phyloP scores from a whole-genome alignment of 106 monocot species.

The Xerophyta viscosa region DNA sequence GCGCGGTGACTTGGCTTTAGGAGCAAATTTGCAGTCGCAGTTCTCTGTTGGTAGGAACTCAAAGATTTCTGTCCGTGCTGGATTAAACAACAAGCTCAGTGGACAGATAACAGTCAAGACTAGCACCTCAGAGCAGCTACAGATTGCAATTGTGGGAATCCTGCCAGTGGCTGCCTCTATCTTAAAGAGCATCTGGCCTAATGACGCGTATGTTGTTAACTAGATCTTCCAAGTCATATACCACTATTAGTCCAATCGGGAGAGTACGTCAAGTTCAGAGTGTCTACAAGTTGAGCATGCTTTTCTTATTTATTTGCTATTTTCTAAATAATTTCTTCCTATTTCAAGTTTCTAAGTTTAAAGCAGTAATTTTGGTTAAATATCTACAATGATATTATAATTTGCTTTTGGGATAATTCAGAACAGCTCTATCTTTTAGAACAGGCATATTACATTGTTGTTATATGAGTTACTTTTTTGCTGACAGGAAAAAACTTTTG shows the following conservation, averaged over 20 bases:
- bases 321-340: constrained; percentile 11
- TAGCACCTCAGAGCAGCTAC: constrained; percentile 63
- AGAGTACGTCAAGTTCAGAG: constrained; percentile 8
- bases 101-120: constrained; percentile 79
- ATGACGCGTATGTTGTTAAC: constrained; percentile 23
- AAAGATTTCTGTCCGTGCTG: constrained; percentile 68
- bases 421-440: too few relatives aligned
- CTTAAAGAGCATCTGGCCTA: constrained; percentile 36
- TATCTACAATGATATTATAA: background rate
- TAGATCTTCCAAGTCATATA: constrained; percentile 10
- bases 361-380: background rate
- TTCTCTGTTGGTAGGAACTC: constrained; percentile 53
- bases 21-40: constrained; percentile 88
- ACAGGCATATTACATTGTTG: too few relatives aligned
- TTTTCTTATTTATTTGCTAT: constrained; percentile 9
- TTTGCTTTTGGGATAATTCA: too few relatives aligned
- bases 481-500: too few relatives aligned
- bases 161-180: constrained; percentile 50
- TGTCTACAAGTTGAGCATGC: constrained; percentile 16
- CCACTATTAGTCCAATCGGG: constrained; percentile 2
- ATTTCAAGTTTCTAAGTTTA: constrained; percentile 8
- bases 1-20: constrained; percentile 81
- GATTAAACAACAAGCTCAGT: constrained; percentile 78
- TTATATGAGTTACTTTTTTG: too few relatives aligned
- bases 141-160: constrained; percentile 63